Evolutionary conservation across 495 filamentous ascomycete species (phyloP).

Genomic region (Penicillium silybi): DNA sequence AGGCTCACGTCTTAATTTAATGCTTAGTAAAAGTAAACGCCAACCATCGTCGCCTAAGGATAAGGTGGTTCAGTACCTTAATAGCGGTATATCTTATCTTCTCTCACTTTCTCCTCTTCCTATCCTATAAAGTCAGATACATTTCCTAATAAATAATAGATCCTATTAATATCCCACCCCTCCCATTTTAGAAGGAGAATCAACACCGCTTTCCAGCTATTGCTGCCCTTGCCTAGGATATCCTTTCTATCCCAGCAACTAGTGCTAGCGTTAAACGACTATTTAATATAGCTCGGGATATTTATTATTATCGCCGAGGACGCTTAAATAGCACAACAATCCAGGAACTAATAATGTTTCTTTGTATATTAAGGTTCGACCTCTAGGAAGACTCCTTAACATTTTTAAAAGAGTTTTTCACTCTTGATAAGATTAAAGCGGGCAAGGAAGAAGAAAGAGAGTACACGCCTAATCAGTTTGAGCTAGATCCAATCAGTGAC

Average conservation of each 20-base stretch:
- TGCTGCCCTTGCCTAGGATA: background rate
- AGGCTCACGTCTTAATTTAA: too few relatives aligned
- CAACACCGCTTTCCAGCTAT: background rate
- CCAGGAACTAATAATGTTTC: background rate
- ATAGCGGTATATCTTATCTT: background rate
- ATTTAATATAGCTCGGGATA: background rate
- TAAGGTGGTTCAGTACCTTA: background rate
- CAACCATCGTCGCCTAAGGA: background rate
- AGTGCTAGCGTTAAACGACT: background rate
- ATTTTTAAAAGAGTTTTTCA: too few relatives aligned
- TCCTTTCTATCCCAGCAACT: background rate
- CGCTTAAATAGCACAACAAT: background rate
- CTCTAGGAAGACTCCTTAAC: too few relatives aligned
- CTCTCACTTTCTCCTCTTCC: background rate
- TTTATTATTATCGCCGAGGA: background rate
- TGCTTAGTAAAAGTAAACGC: too few relatives aligned
- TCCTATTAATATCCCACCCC: background rate
- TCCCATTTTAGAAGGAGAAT: background rate
- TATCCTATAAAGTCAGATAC: background rate
- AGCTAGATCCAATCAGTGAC: too few relatives aligned
- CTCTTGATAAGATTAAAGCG: background rate
- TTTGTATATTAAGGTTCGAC: background rate
- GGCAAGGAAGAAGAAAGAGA: background rate
- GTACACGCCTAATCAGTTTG: background rate
- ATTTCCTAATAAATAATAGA: background rate